These are phyloP conservation scores for Periglandula ipomoeae DNA, from an alignment of 2,329 filamentous ascomycete species.

Conservation along the genomic window DNA sequence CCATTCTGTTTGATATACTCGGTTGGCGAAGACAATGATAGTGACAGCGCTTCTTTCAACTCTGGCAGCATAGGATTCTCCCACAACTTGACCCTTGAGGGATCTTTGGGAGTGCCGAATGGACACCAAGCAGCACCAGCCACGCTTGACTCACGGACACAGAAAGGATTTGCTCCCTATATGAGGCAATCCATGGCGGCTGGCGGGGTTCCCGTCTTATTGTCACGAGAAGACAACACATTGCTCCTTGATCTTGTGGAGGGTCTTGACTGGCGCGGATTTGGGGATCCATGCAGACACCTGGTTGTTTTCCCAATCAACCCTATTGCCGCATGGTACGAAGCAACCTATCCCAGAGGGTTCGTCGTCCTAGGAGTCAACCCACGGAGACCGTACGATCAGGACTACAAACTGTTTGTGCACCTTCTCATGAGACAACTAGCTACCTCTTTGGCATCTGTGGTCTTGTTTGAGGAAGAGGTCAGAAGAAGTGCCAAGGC, in stretches of 20 bases:
- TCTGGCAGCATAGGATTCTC: constrained; percentile 53
- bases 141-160: constrained; percentile 26
- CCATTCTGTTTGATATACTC: constrained; percentile 43
- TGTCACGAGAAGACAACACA: constrained; percentile 38
- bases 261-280: constrained; percentile 53
- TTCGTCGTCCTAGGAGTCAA: constrained; percentile 64
- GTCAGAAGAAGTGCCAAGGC: constrained; percentile 43
- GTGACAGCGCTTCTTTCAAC: constrained; percentile 43
- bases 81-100: constrained; percentile 45
- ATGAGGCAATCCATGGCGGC: constrained; percentile 30
- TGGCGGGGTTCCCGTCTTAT: constrained; percentile 26
- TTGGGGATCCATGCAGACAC: constrained; percentile 53
- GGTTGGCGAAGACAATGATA: constrained; percentile 30
- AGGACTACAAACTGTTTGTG: constrained; percentile 62
- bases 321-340: constrained; percentile 7
- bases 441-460: constrained; percentile 59
- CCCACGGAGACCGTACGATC: constrained; percentile 61
- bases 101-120: constrained; percentile 35
- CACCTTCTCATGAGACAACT: constrained; percentile 46
- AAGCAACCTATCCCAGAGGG: constrained; percentile 35
- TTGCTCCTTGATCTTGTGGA: constrained; percentile 49
- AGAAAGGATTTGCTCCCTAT: constrained; percentile 28
- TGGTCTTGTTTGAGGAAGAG: constrained; percentile 63
- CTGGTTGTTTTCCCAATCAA: constrained; percentile 61
- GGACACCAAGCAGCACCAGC: constrained; percentile 32